Conservation (phyloP, 371 early-diverging fungal genomes). For the Saksenaea vasiformis region DNA sequence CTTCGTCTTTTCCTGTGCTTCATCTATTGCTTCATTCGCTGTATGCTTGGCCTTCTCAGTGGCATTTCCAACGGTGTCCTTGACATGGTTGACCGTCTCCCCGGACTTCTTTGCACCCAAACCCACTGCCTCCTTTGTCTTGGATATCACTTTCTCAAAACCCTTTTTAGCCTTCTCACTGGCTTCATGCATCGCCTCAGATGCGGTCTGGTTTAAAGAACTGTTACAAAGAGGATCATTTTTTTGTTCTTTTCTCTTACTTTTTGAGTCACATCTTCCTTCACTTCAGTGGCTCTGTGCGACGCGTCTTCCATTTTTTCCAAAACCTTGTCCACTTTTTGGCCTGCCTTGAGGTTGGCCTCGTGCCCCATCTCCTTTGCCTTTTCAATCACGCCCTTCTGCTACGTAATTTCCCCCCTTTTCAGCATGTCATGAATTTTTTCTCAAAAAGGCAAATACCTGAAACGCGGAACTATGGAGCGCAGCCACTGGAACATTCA, state of each 20-base stretch:
- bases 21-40: not conserved
- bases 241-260: conserved; percentile 7
- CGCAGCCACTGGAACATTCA: not conserved
- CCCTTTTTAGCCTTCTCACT: conserved; percentile 13
- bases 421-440: not conserved
- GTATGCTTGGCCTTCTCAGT: not conserved
- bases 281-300: conserved; percentile 2
- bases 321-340: conserved; percentile 8
- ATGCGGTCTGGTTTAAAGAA: not conserved
- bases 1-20: not conserved
- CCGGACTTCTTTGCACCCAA: conserved; percentile 12
- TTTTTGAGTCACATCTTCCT: conserved; percentile 11
- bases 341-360: conserved; percentile 14
- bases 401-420: not conserved
- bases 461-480: not conserved
- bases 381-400: conserved; percentile 10
- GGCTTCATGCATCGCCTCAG: not conserved
- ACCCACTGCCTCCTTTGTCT: conserved; percentile 16
- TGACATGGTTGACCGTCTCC: not conserved
- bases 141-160: conserved; percentile 3
- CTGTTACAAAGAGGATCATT: conserved; percentile 6
- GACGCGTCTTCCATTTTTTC: conserved; percentile 14
- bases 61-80: not conserved
- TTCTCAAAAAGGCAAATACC: not conserved
- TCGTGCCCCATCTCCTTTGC: conserved; percentile 18